phyloP scores from a whole-genome alignment of 495 filamentous ascomycete genomes.

The Annulohypoxylon moriforme region DNA sequence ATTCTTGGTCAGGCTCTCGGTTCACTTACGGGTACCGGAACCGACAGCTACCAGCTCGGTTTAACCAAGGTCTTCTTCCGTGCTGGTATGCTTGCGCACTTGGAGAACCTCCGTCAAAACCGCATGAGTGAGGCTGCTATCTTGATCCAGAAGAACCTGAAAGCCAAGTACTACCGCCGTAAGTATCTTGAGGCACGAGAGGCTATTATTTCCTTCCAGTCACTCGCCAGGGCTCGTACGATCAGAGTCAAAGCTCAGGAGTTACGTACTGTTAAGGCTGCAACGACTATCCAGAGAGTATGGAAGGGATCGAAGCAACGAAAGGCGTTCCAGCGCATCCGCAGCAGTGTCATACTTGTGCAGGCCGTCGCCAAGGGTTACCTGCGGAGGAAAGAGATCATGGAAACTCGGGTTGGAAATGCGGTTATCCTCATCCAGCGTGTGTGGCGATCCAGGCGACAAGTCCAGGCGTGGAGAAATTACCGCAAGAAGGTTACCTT shows the following conservation, averaged over 20 bases:
- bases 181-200: slow-evolving; percentile 88
- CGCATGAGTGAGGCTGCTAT: slow-evolving; percentile 93
- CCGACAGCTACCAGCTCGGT: slow-evolving; percentile 96
- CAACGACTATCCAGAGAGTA: slow-evolving; percentile 92
- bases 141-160: slow-evolving; percentile 99
- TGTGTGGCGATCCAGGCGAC: slow-evolving; percentile 82
- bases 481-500: slow-evolving; percentile 90
- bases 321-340: slow-evolving; percentile 77
- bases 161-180: slow-evolving; percentile 92
- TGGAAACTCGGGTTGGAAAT: slow-evolving; percentile 93
- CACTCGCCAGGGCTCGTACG: slow-evolving; percentile 75
- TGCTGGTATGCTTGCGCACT: slow-evolving; percentile 96
- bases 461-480: slow-evolving; percentile 83
- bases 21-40: slow-evolving; percentile 75
- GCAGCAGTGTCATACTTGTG: slow-evolving; percentile 83
- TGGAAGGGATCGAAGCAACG: slow-evolving; percentile 92
- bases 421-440: slow-evolving; percentile 92
- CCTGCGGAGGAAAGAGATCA: slow-evolving; percentile 84
- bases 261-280: slow-evolving; percentile 83
- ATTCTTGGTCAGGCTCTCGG: slow-evolving; percentile 94
- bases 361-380: slow-evolving; percentile 93
- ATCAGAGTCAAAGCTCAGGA: slow-evolving; percentile 83
- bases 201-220: slow-evolving; percentile 83
- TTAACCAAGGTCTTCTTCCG: slow-evolving; percentile 99
- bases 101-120: slow-evolving; percentile 91